These are phyloP conservation scores for Irineochytrium annulatum DNA, from an alignment of 192 early-diverging fungal species.

Conservation along the genomic window DNA sequence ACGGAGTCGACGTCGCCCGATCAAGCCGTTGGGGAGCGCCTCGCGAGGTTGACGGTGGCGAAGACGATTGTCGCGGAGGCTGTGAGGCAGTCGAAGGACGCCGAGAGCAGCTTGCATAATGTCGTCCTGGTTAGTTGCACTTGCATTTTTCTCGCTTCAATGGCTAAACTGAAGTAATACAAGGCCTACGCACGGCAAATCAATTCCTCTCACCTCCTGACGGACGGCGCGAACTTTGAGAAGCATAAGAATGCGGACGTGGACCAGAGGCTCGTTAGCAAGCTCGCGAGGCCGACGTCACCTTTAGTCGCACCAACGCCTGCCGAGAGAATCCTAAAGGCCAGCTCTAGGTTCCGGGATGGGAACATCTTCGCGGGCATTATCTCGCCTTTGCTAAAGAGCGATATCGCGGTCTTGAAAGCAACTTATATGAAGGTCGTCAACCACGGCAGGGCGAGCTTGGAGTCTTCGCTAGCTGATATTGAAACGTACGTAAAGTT, in stretches of 20 bases:
- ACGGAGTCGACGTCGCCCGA: conserved; percentile 23
- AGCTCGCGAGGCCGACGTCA: conserved; percentile 30
- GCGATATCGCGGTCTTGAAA: too few species aligned
- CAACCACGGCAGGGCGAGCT: too few species aligned
- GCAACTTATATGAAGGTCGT: too few species aligned
- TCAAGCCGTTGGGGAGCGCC: conserved; percentile 39
- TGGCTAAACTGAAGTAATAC: neutral
- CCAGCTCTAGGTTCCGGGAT: too few species aligned
- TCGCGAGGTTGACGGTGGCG: conserved; percentile 40
- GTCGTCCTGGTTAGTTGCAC: conserved; percentile 21
- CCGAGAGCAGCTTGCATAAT: conserved; percentile 27
- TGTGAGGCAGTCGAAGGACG: conserved; percentile 26
- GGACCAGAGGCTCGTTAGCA: conserved; percentile 31
- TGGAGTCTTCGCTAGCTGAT: too few species aligned
- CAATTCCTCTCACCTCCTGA: conserved; percentile 29
- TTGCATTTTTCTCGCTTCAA: neutral
- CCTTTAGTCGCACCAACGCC: conserved; percentile 33
- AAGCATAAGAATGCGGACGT: conserved; percentile 32
- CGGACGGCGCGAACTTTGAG: conserved; percentile 40
- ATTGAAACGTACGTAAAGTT: too few species aligned
- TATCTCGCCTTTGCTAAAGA: too few species aligned
- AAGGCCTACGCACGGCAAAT: conserved; percentile 37
- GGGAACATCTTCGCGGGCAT: too few species aligned
- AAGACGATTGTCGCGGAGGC: conserved; percentile 27
- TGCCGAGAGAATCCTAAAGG: too few species aligned